These are phyloP conservation scores for Colletotrichum navitas DNA, from an alignment of 2,329 filamentous ascomycete species.

Conservation along the genomic window DNA sequence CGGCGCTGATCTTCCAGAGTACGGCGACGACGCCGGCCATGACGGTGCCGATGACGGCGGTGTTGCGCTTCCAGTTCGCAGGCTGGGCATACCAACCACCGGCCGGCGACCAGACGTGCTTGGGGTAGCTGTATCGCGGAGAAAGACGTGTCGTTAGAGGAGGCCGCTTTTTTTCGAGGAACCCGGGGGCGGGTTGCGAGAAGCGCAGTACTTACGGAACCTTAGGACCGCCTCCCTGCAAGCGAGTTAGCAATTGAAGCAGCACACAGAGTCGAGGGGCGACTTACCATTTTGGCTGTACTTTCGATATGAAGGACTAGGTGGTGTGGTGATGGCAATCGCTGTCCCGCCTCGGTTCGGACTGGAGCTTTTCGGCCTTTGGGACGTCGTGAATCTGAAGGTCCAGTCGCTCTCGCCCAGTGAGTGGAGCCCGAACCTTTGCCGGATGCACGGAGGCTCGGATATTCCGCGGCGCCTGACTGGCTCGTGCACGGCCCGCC, in stretches of 20 bases:
- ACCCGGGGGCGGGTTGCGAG: constrained; percentile 10
- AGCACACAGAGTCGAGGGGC: not conserved
- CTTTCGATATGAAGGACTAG: constrained; percentile 51
- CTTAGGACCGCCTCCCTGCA: constrained; percentile 80
- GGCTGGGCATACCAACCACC: constrained; percentile 98
- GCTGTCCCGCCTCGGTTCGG: constrained; percentile 42
- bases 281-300: constrained; percentile 68
- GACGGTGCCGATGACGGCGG: constrained; percentile 77
- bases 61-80: constrained; percentile 95
- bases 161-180: constrained; percentile 42
- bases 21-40: constrained; percentile 76
- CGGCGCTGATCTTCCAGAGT: constrained; percentile 79
- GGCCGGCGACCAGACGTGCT: constrained; percentile 98
- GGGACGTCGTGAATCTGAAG: constrained; percentile 37
- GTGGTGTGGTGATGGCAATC: constrained; percentile 43
- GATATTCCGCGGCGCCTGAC: constrained; percentile 27
- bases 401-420: constrained; percentile 20
- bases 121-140: constrained; percentile 79
- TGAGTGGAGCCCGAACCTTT: constrained; percentile 25
- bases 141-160: constrained; percentile 33
- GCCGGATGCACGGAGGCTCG: constrained; percentile 29
- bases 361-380: constrained; percentile 32
- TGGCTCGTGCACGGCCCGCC: constrained; percentile 36
- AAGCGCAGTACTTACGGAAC: constrained; percentile 62
- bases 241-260: constrained; percentile 55